Evolutionary conservation across 23 red algal species (phyloP), one percentile per base, ranked within the genome.

Genomic region (Agarophyton chilense): DNA sequence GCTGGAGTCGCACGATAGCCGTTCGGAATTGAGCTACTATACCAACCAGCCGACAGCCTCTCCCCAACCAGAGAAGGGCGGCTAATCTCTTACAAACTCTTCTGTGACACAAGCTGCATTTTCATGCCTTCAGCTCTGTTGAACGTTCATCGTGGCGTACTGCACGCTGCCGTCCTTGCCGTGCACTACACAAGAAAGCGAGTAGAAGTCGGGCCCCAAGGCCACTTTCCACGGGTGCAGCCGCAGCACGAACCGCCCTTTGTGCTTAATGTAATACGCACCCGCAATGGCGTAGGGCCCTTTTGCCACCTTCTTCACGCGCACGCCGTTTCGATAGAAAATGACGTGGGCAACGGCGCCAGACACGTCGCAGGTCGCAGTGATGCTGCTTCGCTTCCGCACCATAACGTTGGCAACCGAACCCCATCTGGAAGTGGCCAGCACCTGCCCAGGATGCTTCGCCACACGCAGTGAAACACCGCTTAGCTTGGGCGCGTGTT

Each of bases 121-220:
- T n/a, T n/a, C n/a, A 13, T 6, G 14, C 33, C 61, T 32, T 26
- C 8, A 66, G 14, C 26, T 32, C 34, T 66, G 61, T 17, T 66
- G 36, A 13, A 84, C 28, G n/a, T 84, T 56, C 38, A 84, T 63
- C 42, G 24, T 67, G 10, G 43, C 57, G 49, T 54, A 84, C 16
- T 84, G 57, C 5, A 61, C 57, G 32, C 54, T 84, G 17, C 79
- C 79, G 19, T 84, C 79, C 25, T 44, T 49, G 10, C 79, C 79
- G 28, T 66, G 28, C 8, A 65, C 79, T 19, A 84, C 54, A 38
- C 79, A 84, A 25, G 79, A 28, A 10, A 84, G 34, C 17, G 79
- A 51, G 32, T 46, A 65, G 4, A 84, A 36, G 34, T 60, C 55
- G 42, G 25, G 22, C n/a, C 55, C 39, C 28, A 26, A n/a, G 12